phyloP scores from a whole-genome alignment of 352 stramenopile species.

The Pythium sp. region DNA sequence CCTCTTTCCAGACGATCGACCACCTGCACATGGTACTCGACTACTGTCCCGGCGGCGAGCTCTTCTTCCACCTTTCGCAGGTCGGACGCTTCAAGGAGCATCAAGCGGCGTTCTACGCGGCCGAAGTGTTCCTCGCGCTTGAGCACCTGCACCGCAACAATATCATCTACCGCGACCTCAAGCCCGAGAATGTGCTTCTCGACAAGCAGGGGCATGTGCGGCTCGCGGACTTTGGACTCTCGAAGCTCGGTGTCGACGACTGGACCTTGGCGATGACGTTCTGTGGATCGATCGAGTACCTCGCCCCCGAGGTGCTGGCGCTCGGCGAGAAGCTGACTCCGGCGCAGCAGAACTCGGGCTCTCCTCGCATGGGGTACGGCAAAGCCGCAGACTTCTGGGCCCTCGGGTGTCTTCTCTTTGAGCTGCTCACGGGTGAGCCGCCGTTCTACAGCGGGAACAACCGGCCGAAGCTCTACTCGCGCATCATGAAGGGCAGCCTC shows the following conservation, averaged over 20 bases:
- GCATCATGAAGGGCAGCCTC: conserved; percentile 48
- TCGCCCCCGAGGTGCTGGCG: conserved; percentile 75
- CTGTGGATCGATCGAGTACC: conserved; percentile 87
- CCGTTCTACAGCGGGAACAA: conserved; percentile 82
- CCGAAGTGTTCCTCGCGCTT: conserved; percentile 84
- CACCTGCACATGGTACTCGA: conserved; percentile 72
- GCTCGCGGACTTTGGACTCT: conserved; percentile 90
- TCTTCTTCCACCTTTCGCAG: conserved; percentile 87
- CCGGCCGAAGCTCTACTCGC: conserved; percentile 52
- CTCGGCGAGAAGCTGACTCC: conserved; percentile 31
- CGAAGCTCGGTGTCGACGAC: conserved; percentile 66
- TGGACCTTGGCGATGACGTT: conserved; percentile 72
- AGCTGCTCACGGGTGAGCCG: conserved; percentile 87
- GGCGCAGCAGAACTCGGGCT: not conserved
- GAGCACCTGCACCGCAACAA: conserved; percentile 68
- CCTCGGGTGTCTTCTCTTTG: conserved; percentile 83
- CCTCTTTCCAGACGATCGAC: conserved; percentile 85
- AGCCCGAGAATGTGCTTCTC: conserved; percentile 91
- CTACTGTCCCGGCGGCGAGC: conserved; percentile 71
- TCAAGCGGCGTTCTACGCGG: conserved; percentile 84
- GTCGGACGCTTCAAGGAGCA: conserved; percentile 69
- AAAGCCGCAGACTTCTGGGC: conserved; percentile 90
- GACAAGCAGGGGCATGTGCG: conserved; percentile 83
- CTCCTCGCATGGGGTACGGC: conserved; percentile 58
- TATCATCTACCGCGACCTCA: conserved; percentile 89